Percentiles rank a stretch among this genome's conserved stretches.
phyloP scores from a whole-genome alignment of 1,139 yeast genomes.

The Suhomyces bolitotheri region DNA sequence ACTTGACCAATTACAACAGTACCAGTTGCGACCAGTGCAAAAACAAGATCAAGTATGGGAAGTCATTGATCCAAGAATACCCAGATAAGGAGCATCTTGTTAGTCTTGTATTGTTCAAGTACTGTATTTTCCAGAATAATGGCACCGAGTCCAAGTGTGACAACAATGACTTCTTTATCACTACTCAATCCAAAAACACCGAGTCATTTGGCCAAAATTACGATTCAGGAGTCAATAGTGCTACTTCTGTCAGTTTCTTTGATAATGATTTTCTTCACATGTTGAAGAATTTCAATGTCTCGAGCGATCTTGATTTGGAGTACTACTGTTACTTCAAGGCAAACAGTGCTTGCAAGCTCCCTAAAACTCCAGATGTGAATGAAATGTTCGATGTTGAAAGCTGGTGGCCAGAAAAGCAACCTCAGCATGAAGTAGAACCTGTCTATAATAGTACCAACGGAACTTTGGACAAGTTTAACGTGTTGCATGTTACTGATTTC shows the following conservation, averaged over 20 bases:
- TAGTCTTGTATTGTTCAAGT: conserved; percentile 36
- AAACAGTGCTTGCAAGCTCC: conserved; percentile 28
- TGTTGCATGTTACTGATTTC: conserved; percentile 43
- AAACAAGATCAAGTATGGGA: conserved; percentile 35
- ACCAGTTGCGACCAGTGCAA: conserved; percentile 40
- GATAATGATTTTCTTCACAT: conserved; percentile 45
- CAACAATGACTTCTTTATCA: conserved; percentile 39
- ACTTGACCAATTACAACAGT: conserved; percentile 31
- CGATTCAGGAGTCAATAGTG: conserved; percentile 26
- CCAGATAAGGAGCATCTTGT: conserved; percentile 41
- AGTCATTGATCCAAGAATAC: conserved; percentile 26
- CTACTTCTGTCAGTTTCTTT: conserved; percentile 33
- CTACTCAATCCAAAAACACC: conserved; percentile 30
- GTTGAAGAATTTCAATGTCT: conserved; percentile 35
- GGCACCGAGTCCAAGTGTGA: conserved; percentile 36
- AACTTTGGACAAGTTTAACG: conserved; percentile 44
- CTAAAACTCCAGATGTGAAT: conserved; percentile 31
- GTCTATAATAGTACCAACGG: conserved; percentile 19
- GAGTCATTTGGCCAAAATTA: conserved; percentile 20
- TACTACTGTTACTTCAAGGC: conserved; percentile 36
- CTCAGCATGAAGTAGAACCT: conserved; percentile 28
- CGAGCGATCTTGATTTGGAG: conserved; percentile 38
- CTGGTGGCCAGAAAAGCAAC: conserved; percentile 37
- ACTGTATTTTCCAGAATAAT: conserved; percentile 35
- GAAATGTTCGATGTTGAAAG: conserved; percentile 26